Conservation (phyloP, 75 land plant genomes). For the Pinus taeda region DNA sequence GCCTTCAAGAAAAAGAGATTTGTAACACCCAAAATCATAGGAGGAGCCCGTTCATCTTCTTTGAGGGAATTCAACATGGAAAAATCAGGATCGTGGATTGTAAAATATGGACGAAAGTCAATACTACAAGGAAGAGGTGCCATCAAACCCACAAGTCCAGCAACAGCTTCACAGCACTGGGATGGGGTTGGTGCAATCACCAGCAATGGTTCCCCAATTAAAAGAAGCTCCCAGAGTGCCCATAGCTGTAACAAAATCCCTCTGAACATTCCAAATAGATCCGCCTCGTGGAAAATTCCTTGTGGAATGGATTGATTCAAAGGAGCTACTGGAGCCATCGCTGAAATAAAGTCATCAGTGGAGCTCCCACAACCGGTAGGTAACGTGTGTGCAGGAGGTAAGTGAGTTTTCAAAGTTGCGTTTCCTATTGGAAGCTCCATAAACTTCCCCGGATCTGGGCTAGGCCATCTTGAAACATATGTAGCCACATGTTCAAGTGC, state of each 20-base stretch:
- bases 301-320: conserved; percentile 81
- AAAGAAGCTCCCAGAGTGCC: conserved; percentile 92
- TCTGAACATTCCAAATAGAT: conserved; percentile 80
- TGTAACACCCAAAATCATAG: conserved; percentile 94
- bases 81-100: conserved; percentile 96
- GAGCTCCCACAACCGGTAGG: conserved; percentile 47
- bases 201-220: conserved; percentile 89
- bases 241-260: conserved; percentile 89
- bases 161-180: conserved; percentile 95
- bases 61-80: conserved; percentile 65
- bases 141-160: conserved; percentile 80
- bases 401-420: conserved; percentile 62
- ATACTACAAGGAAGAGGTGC: conserved; percentile 86
- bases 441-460: conserved; percentile 60
- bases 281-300: conserved; percentile 91
- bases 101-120: conserved; percentile 98
- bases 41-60: conserved; percentile 73
- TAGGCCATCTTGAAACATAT: conserved; percentile 81
- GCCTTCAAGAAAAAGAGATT: conserved; percentile 96
- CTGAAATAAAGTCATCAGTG: conserved; percentile 62
- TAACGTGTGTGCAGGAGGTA: conserved; percentile 81
- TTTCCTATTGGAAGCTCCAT: conserved; percentile 92
- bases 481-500: conserved; percentile 83
- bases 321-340: conserved; percentile 75
- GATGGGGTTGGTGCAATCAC: conserved; percentile 95